phyloP scores from a whole-genome alignment of 208 protist species.

The Angomonas ambiguus region DNA sequence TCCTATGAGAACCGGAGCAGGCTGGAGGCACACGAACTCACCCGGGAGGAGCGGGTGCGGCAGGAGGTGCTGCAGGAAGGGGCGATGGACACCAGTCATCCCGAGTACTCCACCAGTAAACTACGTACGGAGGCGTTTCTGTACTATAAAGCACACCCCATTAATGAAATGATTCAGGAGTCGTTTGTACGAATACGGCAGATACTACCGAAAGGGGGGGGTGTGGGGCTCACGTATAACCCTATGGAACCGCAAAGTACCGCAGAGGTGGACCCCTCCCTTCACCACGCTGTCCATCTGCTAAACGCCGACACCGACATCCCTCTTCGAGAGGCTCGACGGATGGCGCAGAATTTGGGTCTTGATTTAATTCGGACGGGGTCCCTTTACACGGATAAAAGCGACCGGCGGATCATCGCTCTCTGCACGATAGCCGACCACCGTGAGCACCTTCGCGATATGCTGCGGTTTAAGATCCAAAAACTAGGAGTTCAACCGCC shows the following conservation, averaged over 20 bases:
- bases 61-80: slow-evolving; percentile 63
- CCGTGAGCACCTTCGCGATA: slow-evolving; percentile 75
- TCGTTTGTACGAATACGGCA: slow-evolving; percentile 73
- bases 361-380: slow-evolving; percentile 81
- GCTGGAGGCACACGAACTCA: slow-evolving; percentile 38
- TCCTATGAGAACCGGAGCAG: slow-evolving; percentile 29
- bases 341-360: slow-evolving; percentile 68
- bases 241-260: slow-evolving; percentile 4
- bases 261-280: background rate
- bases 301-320: slow-evolving; percentile 65
- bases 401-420: slow-evolving; percentile 68
- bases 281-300: slow-evolving; percentile 12
- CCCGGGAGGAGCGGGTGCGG: slow-evolving; percentile 32
- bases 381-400: slow-evolving; percentile 54
- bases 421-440: slow-evolving; percentile 79
- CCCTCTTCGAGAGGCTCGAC: slow-evolving; percentile 60
- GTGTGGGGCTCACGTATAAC: slow-evolving; percentile 22
- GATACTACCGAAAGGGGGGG: slow-evolving; percentile 33
- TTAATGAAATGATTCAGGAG: slow-evolving; percentile 90
- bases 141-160: slow-evolving; percentile 81
- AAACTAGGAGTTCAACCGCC: slow-evolving; percentile 82
- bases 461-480: slow-evolving; percentile 80
- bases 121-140: slow-evolving; percentile 77
- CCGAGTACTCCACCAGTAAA: slow-evolving; percentile 54
- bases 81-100: slow-evolving; percentile 67